phyloP scores from a whole-genome alignment of 83 land plant genomes.

The Thuja plicata region DNA sequence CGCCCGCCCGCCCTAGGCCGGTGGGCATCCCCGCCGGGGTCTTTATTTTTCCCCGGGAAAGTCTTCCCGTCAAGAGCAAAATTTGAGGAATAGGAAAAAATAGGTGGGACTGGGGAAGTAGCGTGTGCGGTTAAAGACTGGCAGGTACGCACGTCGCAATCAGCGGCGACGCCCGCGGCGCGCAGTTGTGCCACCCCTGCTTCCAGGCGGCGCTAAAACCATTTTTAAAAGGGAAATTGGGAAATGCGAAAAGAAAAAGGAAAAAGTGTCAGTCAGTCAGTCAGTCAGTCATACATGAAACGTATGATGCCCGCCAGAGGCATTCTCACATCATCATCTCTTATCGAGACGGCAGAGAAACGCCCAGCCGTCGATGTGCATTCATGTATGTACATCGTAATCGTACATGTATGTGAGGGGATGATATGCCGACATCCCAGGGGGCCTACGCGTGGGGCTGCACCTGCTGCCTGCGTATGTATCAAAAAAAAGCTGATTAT shows the following conservation, averaged over 20 bases:
- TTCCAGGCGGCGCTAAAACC: constrained; percentile 14
- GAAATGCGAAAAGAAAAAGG: neutral
- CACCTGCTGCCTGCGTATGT: neutral
- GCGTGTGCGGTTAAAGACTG: neutral
- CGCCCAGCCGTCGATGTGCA: constrained; percentile 3
- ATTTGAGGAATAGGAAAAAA: too few relatives aligned
- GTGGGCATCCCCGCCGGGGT: neutral
- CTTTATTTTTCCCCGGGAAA: neutral
- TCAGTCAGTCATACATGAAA: neutral
- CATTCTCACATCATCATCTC: neutral
- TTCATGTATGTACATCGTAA: too few relatives aligned
- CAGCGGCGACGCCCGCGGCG: constrained; percentile 17
- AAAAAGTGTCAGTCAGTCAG: too few relatives aligned
- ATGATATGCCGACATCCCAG: neutral
- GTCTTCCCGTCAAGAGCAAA: neutral
- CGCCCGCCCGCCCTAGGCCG: neutral
- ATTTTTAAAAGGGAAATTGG: neutral
- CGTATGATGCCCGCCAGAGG: neutral
- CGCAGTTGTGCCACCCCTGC: constrained; percentile 15
- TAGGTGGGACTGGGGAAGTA: neutral
- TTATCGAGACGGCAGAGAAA: neutral
- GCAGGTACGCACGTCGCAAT: constrained; percentile 16
- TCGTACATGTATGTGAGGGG: neutral
- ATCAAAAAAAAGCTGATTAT: neutral
- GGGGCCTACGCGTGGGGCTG: constrained; percentile 17